Evolutionary conservation across 192 early-diverging fungal genomes (phyloP).

Genomic region (Glomus cerebriforme): DNA sequence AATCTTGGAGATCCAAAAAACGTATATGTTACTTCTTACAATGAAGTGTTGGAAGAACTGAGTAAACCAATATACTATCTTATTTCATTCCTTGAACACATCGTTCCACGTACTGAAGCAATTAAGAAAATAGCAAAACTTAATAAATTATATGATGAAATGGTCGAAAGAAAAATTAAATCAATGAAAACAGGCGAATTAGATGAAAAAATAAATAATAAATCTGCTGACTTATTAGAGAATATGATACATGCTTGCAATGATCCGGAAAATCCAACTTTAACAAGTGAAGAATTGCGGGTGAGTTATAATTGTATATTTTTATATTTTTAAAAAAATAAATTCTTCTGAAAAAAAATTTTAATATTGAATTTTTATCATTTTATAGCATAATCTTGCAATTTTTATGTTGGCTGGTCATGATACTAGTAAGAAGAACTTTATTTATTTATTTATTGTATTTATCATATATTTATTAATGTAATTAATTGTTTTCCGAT

Average conservation of each 20-base stretch:
- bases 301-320: neutral
- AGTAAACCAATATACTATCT: neutral
- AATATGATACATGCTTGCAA: neutral
- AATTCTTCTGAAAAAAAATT: neutral
- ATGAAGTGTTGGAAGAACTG: neutral
- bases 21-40: neutral
- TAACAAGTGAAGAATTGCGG: neutral
- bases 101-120: neutral
- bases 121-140: neutral
- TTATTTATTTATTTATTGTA: neutral
- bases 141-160: neutral
- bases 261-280: neutral
- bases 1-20: neutral
- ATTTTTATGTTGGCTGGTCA: constrained; percentile 1
- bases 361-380: neutral
- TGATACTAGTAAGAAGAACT: constrained; percentile 1
- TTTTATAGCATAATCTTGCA: neutral
- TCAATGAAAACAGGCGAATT: neutral
- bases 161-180: neutral
- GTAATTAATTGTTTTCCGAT: neutral
- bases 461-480: neutral
- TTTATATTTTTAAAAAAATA: neutral
- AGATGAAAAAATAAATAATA: neutral
- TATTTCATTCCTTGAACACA: neutral
- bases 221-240: neutral